These are phyloP conservation scores for Dryadomyces sulphureus DNA, from an alignment of 2,329 filamentous ascomycete genomes.

Conservation along the genomic window DNA sequence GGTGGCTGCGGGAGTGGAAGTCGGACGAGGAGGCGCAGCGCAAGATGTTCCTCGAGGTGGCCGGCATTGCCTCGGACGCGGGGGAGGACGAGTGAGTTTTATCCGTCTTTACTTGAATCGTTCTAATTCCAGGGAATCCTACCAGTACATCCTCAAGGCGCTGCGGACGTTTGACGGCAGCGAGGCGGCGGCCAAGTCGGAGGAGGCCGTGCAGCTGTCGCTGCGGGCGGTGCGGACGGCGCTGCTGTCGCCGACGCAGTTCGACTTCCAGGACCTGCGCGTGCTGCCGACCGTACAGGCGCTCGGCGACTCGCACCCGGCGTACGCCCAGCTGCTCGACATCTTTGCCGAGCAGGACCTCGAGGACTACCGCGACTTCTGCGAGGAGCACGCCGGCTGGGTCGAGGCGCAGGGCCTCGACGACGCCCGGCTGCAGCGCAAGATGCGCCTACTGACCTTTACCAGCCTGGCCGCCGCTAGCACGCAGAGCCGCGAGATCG, in stretches of 20 bases:
- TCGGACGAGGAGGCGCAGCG: constrained; percentile 69
- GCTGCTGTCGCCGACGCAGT: constrained; percentile 38
- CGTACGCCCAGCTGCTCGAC: constrained; percentile 84
- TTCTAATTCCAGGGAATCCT: constrained; percentile 33
- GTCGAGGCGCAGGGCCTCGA: constrained; percentile 64
- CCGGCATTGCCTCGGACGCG: constrained; percentile 64
- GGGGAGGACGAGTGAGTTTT: constrained; percentile 58
- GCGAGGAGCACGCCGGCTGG: constrained; percentile 78
- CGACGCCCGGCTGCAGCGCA: constrained; percentile 64
- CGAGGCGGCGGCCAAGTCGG: constrained; percentile 38
- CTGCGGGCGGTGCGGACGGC: constrained; percentile 41
- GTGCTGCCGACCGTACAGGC: constrained; percentile 73
- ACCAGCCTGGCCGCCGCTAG: constrained; percentile 78
- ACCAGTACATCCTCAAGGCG: constrained; percentile 52
- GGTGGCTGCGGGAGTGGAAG: constrained; percentile 74
- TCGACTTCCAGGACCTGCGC: constrained; percentile 68
- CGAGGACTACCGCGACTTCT: constrained; percentile 92
- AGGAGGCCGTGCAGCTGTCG: constrained; percentile 45
- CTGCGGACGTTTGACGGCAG: constrained; percentile 44
- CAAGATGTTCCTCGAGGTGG: constrained; percentile 70
- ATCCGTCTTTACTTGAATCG: neutral
- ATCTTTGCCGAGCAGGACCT: constrained; percentile 90
- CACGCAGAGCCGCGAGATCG: constrained; percentile 70
- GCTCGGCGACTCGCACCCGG: constrained; percentile 67
- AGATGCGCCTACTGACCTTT: constrained; percentile 92